Base-by-base conservation (phyloP, 1,284 basidiomycete genomes). In the Apiotrichum domesticum region DNA sequence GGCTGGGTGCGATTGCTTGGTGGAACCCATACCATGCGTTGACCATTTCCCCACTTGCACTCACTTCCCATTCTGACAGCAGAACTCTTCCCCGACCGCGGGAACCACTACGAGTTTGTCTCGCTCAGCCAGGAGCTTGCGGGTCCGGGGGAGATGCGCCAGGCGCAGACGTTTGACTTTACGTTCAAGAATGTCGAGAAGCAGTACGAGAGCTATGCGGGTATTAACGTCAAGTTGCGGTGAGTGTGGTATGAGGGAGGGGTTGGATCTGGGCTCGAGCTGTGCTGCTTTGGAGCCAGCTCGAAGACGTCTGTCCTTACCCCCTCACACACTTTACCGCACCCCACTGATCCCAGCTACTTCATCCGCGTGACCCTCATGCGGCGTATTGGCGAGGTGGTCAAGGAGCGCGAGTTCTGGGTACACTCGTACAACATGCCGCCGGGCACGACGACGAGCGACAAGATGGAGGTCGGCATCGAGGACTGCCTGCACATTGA, bases 391-490 rank as follows among this genome's bases (percentile, higher is more conserved):
- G 92, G 92, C 33, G 94, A 97, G 68, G 89, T 95, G 6, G 79
- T 83, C 52, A 94, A 96, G 75, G 95, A 98, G 77, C 85, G 82
- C 69, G 95, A 98, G 64, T 75, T 98, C 35, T 98, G 94, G 94
- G 96, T 98, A 2, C 95, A 98, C 74, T 95, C 90, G 9, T 98
- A 90, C 80, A 87, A 94, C 42, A 96, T 97, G 90, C 95, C 95
- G 3, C 93, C 95, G 55, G 96, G 98, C 73, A 88, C 85, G 66
- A 98, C 96, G 78, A 95, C 94, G 72, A 88, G 90, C 37, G 97
- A 98, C 79, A 98, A 96, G 82, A 98, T 98, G 96, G 95, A 98
- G 77, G 96, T 98, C 40, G 95, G 95, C 14, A 98, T 98, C 62
- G 95, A 98, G 73, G 95, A 98, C 73, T 98, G 95, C 76, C 78